Conservation (phyloP, 345 rosid genomes). For the Conringia planisiliqua region DNA sequence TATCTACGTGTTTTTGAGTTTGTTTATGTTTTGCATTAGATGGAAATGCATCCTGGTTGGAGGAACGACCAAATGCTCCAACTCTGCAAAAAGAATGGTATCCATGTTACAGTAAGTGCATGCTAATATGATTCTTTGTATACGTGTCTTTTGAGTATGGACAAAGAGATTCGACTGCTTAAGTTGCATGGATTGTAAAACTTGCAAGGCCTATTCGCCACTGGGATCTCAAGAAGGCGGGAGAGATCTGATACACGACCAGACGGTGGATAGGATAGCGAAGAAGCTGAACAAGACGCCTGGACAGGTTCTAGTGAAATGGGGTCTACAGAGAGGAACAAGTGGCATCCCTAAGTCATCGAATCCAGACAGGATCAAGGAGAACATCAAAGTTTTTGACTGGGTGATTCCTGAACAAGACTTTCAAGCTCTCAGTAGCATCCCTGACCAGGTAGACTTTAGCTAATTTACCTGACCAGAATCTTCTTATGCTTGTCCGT, state of each 20-base stretch:
- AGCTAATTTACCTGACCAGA: not conserved
- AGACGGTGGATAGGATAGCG: conserved; percentile 40
- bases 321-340: conserved; percentile 59
- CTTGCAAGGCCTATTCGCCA: conserved; percentile 47
- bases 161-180: not conserved
- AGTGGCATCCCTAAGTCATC: conserved; percentile 52
- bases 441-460: conserved; percentile 33
- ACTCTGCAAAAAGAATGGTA: conserved; percentile 38
- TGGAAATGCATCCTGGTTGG: conserved; percentile 78
- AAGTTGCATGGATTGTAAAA: not conserved
- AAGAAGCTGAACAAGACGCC: conserved; percentile 55
- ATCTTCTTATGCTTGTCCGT: not conserved
- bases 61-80: conserved; percentile 55
- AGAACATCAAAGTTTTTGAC: conserved; percentile 46
- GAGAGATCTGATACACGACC: conserved; percentile 48
- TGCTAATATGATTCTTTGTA: not conserved
- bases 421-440: conserved; percentile 43
- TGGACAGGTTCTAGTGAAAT: conserved; percentile 47
- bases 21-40: conserved; percentile 28
- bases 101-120: conserved; percentile 55
- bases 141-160: not conserved
- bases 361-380: conserved; percentile 46
- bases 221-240: conserved; percentile 52
- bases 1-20: not conserved
- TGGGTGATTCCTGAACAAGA: conserved; percentile 50